These are phyloP conservation scores for Aureobasidium vineae DNA, from an alignment of 2,329 filamentous ascomycete genomes.

Conservation along the genomic window DNA sequence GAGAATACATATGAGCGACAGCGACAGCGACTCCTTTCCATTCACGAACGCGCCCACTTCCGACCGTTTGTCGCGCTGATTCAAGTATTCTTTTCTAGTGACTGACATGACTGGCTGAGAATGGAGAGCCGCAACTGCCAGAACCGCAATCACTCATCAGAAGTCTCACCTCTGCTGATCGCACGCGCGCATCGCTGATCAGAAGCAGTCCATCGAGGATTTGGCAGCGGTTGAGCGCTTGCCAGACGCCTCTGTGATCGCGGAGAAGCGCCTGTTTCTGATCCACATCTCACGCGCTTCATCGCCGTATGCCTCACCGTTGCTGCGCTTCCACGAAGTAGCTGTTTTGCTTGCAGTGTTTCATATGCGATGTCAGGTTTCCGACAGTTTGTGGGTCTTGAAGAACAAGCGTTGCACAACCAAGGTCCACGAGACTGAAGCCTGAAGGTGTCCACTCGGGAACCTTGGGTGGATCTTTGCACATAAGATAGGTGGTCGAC, in stretches of 20 bases:
- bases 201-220: conserved; percentile 4
- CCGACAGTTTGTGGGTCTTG: conserved; percentile 6
- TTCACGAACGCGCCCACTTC: neutral
- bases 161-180: conserved; percentile 11
- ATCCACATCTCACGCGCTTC: neutral
- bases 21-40: neutral
- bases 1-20: neutral
- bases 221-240: neutral
- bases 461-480: neutral
- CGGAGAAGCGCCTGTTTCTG: conserved; percentile 2
- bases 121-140: conserved; percentile 2
- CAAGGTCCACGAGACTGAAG: neutral
- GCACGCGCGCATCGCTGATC: conserved; percentile 16
- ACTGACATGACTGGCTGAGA: conserved; percentile 7
- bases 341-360: neutral
- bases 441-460: neutral
- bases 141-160: neutral
- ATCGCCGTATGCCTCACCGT: neutral
- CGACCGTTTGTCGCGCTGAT: neutral
- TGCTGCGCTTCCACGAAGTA: neutral
- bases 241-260: neutral
- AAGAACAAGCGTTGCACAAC: neutral
- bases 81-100: conserved; percentile 6
- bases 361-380: conserved; percentile 3
- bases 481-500: neutral